Evolutionary conservation across 2,329 filamentous ascomycete genomes (phyloP).

Genomic region (Aspergillus awamori): DNA sequence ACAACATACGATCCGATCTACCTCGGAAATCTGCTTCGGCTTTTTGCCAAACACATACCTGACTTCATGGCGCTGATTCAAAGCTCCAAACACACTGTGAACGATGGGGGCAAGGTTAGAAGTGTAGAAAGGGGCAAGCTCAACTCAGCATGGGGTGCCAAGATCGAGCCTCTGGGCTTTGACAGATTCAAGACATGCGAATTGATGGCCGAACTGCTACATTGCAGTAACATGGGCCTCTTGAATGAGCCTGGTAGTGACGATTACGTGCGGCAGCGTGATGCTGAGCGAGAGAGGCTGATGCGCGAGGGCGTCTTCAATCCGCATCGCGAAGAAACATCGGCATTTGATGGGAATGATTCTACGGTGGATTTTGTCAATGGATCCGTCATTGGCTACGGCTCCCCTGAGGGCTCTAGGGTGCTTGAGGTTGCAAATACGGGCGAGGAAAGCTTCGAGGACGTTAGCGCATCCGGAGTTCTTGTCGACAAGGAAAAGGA

Average conservation of each 20-base stretch:
- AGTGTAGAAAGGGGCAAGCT: slow-evolving; percentile 73
- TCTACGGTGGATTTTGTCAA: slow-evolving; percentile 49
- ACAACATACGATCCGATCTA: slow-evolving; percentile 93
- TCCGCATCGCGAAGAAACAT: slow-evolving; percentile 48
- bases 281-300: slow-evolving; percentile 78
- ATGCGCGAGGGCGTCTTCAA: slow-evolving; percentile 74
- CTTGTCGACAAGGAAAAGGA: slow-evolving; percentile 73
- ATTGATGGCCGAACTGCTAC: slow-evolving; percentile 93
- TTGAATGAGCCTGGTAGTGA: slow-evolving; percentile 91
- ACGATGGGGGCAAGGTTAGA: slow-evolving; percentile 58
- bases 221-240: slow-evolving; percentile 98
- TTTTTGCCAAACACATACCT: slow-evolving; percentile 88
- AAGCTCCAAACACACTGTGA: slow-evolving; percentile 65
- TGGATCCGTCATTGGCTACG: slow-evolving; percentile 45
- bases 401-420: slow-evolving; percentile 67
- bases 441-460: slow-evolving; percentile 90
- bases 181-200: slow-evolving; percentile 99
- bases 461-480: slow-evolving; percentile 71
- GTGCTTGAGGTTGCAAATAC: slow-evolving; percentile 77
- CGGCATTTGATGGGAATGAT: slow-evolving; percentile 60
- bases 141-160: slow-evolving; percentile 84
- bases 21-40: slow-evolving; percentile 81
- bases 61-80: slow-evolving; percentile 92
- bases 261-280: slow-evolving; percentile 76
- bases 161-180: slow-evolving; percentile 92